These are phyloP conservation scores for Tranzscheliella williamsii DNA, from an alignment of 1,284 basidiomycete genomes.

Conservation along the genomic window DNA sequence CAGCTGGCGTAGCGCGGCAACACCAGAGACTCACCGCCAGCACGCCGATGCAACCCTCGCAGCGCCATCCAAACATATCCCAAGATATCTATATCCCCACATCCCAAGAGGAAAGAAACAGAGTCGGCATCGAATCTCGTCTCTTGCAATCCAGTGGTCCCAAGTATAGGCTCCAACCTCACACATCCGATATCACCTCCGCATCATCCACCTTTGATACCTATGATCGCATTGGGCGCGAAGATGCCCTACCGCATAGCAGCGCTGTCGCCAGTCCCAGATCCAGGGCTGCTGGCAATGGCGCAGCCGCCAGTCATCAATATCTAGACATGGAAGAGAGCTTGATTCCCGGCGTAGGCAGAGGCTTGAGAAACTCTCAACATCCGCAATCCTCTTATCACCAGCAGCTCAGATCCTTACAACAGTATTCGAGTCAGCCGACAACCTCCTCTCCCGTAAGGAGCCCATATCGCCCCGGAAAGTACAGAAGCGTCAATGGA, in stretches of 20 bases:
- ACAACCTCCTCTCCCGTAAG: slow-evolving; percentile 19
- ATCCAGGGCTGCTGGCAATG: not conserved
- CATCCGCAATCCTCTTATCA: slow-evolving; percentile 17
- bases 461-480: slow-evolving; percentile 26
- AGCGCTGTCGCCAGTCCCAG: not conserved
- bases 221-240: slow-evolving; percentile 37
- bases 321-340: slow-evolving; percentile 24
- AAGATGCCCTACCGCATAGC: slow-evolving; percentile 2
- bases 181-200: slow-evolving; percentile 9
- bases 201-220: slow-evolving; percentile 32
- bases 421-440: slow-evolving; percentile 10
- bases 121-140: slow-evolving; percentile 30
- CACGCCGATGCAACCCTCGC: not conserved
- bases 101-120: slow-evolving; percentile 24
- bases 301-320: too few relatives aligned
- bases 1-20: not conserved
- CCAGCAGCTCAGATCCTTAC: slow-evolving; percentile 13
- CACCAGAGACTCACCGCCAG: not conserved
- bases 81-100: slow-evolving; percentile 37
- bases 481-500: slow-evolving; percentile 12
- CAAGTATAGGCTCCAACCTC: slow-evolving; percentile 8
- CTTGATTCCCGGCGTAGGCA: slow-evolving; percentile 42
- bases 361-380: slow-evolving; percentile 21
- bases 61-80: slow-evolving; percentile 11
- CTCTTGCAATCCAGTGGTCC: slow-evolving; percentile 17